Evolutionary conservation across 441 rosid genomes (phyloP).

Genomic region (Croton setiger): DNA sequence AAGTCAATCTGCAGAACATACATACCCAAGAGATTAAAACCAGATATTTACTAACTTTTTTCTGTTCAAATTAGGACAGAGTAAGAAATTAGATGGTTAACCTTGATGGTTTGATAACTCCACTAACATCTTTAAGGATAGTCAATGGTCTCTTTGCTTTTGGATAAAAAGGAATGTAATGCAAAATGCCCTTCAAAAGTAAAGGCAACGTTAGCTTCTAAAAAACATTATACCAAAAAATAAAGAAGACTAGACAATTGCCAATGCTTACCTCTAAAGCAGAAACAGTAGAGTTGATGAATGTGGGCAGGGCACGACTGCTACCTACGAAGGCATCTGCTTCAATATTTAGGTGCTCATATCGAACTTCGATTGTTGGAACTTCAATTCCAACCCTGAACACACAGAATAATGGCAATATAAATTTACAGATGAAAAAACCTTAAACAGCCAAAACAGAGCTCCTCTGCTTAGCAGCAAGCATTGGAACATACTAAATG

Average conservation of each 20-base stretch:
- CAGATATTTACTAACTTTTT: not conserved
- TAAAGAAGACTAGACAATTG: not conserved
- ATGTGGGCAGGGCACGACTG: constrained; percentile 54
- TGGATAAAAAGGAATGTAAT: constrained; percentile 39
- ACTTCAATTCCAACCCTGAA: constrained; percentile 57
- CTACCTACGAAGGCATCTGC: constrained; percentile 58
- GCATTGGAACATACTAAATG: not conserved
- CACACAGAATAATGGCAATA: not conserved
- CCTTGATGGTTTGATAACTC: constrained; percentile 71
- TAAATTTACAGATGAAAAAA: too few relatives aligned
- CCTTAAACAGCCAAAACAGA: not conserved
- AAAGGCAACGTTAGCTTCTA: constrained; percentile 1
- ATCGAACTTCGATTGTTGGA: constrained; percentile 71
- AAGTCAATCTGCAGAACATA: constrained; percentile 38
- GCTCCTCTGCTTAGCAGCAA: not conserved
- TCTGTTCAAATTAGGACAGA: too few relatives aligned
- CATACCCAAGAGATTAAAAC: constrained; percentile 3
- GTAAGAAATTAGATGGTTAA: constrained; percentile 2
- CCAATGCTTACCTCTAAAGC: constrained; percentile 38
- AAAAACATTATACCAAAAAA: not conserved
- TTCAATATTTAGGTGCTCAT: constrained; percentile 54
- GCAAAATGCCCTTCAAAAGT: constrained; percentile 41
- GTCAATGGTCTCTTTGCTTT: constrained; percentile 49
- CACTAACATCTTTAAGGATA: constrained; percentile 65
- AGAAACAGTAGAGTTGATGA: constrained; percentile 37